Evolutionary conservation across 2,329 filamentous ascomycete species (phyloP).

Genomic region (Lachnellula willkommii): DNA sequence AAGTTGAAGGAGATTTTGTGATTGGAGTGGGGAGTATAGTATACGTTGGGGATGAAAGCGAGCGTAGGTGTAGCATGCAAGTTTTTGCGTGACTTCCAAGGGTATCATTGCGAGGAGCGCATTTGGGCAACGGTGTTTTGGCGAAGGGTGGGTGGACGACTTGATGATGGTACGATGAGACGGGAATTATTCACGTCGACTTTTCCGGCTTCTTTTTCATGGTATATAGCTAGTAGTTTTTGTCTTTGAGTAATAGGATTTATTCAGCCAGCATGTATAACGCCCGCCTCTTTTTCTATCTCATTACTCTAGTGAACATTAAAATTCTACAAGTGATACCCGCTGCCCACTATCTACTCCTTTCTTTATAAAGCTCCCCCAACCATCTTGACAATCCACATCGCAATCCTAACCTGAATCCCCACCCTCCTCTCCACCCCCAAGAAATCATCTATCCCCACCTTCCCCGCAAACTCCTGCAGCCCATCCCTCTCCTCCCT

Average conservation of each 20-base stretch:
- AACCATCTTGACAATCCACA: conserved; percentile 86
- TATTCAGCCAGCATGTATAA: neutral
- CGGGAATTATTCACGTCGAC: no score
- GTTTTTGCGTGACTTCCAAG: neutral
- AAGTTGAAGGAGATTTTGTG: conserved; percentile 73
- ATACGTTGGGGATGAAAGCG: neutral
- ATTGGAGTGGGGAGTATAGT: neutral
- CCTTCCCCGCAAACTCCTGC: conserved; percentile 63
- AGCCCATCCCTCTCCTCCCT: conserved; percentile 76
- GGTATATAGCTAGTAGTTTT: neutral
- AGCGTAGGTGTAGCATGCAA: neutral
- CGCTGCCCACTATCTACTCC: no score
- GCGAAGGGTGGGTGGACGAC: neutral
- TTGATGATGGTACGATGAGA: neutral
- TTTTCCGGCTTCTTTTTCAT: neutral
- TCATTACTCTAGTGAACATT: neutral
- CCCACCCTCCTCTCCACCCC: conserved; percentile 78
- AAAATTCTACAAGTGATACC: neutral
- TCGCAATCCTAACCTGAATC: conserved; percentile 76
- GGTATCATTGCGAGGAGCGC: neutral
- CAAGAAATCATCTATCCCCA: conserved; percentile 74
- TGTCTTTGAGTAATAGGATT: neutral
- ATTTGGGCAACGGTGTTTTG: neutral
- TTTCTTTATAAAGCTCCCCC: conserved; percentile 71
- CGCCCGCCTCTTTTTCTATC: neutral